A percentile compares a stretch with the other conserved stretches of the same genome.
phyloP scores from a whole-genome alignment of 140 eudicot genomes.

The Oenanthe javanica region DNA sequence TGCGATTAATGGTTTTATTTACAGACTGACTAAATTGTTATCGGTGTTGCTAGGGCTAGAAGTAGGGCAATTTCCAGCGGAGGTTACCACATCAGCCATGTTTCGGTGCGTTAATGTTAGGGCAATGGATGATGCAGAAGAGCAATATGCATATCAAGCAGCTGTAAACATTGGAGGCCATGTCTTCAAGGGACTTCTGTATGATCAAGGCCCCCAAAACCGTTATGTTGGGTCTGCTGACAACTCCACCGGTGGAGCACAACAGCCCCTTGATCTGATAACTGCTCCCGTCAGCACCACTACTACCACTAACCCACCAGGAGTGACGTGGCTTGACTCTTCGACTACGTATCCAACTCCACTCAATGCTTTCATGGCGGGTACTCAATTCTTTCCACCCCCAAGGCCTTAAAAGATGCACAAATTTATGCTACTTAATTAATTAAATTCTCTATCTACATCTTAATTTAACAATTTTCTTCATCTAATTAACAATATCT shows the following conservation, averaged over 20 bases:
- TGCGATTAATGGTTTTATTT: not conserved
- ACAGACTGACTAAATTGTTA: not conserved
- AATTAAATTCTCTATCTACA: not conserved
- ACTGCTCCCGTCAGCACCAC: conserved; percentile 19
- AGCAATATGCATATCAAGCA: conserved; percentile 78
- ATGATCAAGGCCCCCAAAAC: conserved; percentile 80
- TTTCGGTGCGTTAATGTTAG: conserved; percentile 85
- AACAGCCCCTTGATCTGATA: conserved; percentile 41
- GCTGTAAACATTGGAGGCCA: conserved; percentile 83
- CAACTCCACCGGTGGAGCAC: conserved; percentile 42
- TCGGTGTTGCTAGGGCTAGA: conserved; percentile 53
- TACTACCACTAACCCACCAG: conserved; percentile 22
- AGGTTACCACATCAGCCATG: conserved; percentile 65
- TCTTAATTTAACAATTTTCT: not conserved
- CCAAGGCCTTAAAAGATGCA: conserved; percentile 49
- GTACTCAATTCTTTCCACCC: conserved; percentile 92
- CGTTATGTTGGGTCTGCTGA: conserved; percentile 27
- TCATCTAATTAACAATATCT: not conserved
- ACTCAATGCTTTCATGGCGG: conserved; percentile 77
- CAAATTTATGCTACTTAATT: not conserved
- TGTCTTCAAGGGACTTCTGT: conserved; percentile 81
- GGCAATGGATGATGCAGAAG: conserved; percentile 69
- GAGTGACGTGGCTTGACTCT: conserved; percentile 41
- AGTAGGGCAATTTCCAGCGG: conserved; percentile 63
- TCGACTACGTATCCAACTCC: conserved; percentile 52